A percentile compares a stretch with the other conserved stretches of the same genome.
These are phyloP conservation scores for Trichoderma sp. DNA, from an alignment of 2,329 filamentous ascomycete species.

Conservation along the genomic window DNA sequence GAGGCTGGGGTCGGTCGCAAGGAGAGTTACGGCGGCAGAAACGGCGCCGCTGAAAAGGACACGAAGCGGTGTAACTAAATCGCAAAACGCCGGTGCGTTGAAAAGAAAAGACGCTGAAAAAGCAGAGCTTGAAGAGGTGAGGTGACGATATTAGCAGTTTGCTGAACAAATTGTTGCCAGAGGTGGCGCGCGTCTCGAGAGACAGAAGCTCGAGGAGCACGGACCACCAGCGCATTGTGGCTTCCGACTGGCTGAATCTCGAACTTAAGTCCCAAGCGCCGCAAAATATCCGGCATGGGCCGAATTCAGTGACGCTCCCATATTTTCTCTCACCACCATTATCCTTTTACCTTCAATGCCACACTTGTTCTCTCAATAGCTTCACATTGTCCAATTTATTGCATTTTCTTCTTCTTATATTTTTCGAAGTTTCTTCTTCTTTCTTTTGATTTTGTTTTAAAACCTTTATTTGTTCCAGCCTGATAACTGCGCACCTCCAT, in stretches of 20 bases:
- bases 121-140: background rate
- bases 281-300: background rate
- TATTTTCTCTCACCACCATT: background rate
- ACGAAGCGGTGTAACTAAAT: background rate
- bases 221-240: slow-evolving; percentile 11
- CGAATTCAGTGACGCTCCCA: background rate
- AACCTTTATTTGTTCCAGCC: background rate
- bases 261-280: background rate
- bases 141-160: background rate
- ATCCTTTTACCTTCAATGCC: background rate
- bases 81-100: background rate
- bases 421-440: background rate
- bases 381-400: background rate
- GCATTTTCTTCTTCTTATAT: background rate
- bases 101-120: background rate
- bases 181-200: slow-evolving; percentile 19
- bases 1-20: background rate
- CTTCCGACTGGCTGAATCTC: slow-evolving; percentile 1
- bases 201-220: slow-evolving; percentile 20
- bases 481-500: background rate
- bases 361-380: background rate
- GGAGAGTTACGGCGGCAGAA: background rate
- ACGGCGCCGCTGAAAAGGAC: background rate
- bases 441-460: background rate
- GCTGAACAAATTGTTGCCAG: slow-evolving; percentile 2